phyloP scores from a whole-genome alignment of 345 rosid genomes.

The Populus euphratica region DNA sequence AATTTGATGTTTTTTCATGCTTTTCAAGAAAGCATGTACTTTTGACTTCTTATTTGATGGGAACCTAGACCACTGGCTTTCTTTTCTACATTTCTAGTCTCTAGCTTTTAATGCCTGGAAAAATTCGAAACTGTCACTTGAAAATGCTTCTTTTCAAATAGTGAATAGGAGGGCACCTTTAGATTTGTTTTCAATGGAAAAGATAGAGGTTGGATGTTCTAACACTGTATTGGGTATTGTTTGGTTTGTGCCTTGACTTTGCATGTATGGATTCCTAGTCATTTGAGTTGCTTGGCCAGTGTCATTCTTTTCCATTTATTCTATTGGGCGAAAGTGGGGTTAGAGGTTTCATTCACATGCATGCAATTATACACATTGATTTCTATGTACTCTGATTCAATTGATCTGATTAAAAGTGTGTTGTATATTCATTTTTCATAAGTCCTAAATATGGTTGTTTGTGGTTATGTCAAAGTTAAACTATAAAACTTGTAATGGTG shows the following conservation, averaged over 20 bases:
- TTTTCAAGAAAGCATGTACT: neutral
- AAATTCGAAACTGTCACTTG: neutral
- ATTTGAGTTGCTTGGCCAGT: neutral
- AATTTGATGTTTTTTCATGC: neutral
- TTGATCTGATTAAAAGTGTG: neutral
- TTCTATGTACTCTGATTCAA: neutral
- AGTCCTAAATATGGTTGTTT: neutral
- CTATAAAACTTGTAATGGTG: neutral
- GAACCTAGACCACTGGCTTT: neutral
- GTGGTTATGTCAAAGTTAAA: neutral
- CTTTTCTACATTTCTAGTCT: neutral
- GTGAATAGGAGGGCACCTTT: neutral
- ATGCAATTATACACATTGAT: neutral
- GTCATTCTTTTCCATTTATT: neutral
- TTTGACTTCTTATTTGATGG: neutral
- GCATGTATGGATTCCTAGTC: neutral
- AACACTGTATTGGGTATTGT: neutral
- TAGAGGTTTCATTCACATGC: neutral
- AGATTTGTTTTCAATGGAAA: neutral
- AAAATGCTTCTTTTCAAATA: neutral
- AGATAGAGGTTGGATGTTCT: neutral
- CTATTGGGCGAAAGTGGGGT: neutral
- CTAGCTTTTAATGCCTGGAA: neutral
- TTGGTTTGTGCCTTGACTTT: neutral
- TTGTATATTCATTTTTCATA: neutral